Conservation (phyloP, 768 basidiomycete species). For the Trametes coccinea region DNA sequence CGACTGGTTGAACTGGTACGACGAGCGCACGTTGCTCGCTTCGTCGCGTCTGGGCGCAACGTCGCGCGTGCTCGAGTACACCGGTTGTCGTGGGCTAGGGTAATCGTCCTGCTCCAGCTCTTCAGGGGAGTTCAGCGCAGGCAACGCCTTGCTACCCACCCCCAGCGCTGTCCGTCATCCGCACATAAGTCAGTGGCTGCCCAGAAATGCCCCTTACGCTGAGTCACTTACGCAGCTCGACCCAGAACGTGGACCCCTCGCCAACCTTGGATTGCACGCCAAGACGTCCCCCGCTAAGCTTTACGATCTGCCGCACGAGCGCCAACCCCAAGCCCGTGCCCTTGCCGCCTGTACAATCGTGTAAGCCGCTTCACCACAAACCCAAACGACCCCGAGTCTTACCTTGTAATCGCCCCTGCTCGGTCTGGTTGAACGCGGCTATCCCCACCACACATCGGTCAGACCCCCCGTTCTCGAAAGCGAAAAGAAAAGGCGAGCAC, state of each 20-base stretch:
- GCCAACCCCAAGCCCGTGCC: constrained; percentile 56
- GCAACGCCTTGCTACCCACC: constrained; percentile 56
- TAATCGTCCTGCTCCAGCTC: constrained; percentile 15
- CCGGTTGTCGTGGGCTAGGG: constrained; percentile 10
- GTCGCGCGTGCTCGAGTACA: constrained; percentile 9
- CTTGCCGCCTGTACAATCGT: constrained; percentile 39
- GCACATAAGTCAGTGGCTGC: neutral
- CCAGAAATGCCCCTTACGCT: constrained; percentile 2
- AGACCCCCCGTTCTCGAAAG: neutral
- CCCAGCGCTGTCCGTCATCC: constrained; percentile 49
- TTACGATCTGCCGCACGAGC: constrained; percentile 54
- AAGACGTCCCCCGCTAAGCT: constrained; percentile 48
- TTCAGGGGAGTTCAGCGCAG: constrained; percentile 23
- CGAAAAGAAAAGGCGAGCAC: constrained; percentile 26
- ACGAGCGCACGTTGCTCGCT: neutral
- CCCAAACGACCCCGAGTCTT: neutral
- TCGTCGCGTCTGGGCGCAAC: neutral
- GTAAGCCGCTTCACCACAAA: neutral
- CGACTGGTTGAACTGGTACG: constrained; percentile 20
- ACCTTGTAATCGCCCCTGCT: constrained; percentile 70
- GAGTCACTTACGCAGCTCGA: constrained; percentile 59
- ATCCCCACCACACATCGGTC: neutral
- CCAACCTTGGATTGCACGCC: constrained; percentile 46
- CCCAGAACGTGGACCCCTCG: constrained; percentile 87
- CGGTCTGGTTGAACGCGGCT: constrained; percentile 81